Conservation (phyloP, 176 grass and related monocot species). For the Oryza longistaminata region DNA sequence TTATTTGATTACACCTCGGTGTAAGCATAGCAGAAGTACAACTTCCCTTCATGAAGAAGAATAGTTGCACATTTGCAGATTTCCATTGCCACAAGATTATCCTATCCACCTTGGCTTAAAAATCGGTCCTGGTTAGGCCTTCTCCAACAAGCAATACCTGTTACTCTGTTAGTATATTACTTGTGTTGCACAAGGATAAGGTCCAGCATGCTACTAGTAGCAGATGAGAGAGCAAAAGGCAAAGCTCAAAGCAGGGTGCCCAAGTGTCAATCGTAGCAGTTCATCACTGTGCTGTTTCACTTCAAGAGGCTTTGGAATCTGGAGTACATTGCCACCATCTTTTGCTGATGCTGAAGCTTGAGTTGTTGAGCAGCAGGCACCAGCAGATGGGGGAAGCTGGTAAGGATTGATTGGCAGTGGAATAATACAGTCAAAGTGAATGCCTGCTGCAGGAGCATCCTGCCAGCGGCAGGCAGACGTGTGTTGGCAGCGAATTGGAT, state of each 20-base stretch:
- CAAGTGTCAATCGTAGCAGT: slow-evolving; percentile 2
- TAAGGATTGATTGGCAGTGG: slow-evolving; percentile 27
- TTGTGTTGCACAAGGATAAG: neutral
- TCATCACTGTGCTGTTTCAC: slow-evolving; percentile 31
- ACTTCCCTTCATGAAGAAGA: neutral
- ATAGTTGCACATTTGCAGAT: neutral
- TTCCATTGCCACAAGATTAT: slow-evolving; percentile 3
- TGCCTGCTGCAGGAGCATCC: slow-evolving; percentile 43
- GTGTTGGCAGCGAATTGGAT: slow-evolving; percentile 40
- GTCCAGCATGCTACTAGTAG: slow-evolving; percentile 1
- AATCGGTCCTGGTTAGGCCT: neutral
- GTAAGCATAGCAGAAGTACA: slow-evolving; percentile 22
- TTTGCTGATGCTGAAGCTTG: slow-evolving; percentile 14
- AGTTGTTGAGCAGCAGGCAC: slow-evolving; percentile 34
- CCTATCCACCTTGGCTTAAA: neutral
- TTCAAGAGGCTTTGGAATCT: slow-evolving; percentile 32
- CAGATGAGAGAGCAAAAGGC: slow-evolving; percentile 8
- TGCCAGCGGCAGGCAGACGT: slow-evolving; percentile 18
- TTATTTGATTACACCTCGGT: slow-evolving; percentile 9
- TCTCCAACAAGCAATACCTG: slow-evolving; percentile 13
- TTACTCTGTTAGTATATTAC: neutral
- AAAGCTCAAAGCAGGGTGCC: slow-evolving; percentile 20
- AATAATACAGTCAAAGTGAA: slow-evolving; percentile 56
- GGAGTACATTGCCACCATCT: slow-evolving; percentile 13
- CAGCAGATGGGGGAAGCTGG: neutral